These are phyloP conservation scores for Penicillium sp. DNA, from an alignment of 2,329 filamentous ascomycete species.

Conservation along the genomic window DNA sequence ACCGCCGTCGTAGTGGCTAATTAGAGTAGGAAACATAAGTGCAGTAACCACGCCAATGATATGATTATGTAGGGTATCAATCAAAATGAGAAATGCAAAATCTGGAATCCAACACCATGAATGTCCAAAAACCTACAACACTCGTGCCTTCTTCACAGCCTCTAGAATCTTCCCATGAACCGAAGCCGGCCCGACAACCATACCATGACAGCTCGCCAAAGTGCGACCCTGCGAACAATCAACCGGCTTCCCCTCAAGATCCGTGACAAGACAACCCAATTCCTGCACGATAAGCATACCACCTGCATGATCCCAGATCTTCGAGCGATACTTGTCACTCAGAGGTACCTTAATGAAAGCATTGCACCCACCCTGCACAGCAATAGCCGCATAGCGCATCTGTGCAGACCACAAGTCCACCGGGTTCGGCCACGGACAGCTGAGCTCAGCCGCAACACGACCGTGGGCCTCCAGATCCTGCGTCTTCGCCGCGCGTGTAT, in stretches of 20 bases:
- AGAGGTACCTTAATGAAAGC: constrained; percentile 51
- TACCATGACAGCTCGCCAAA: constrained; percentile 41
- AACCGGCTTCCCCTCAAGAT: constrained; percentile 51
- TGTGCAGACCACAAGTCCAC: constrained; percentile 55
- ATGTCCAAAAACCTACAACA: constrained; percentile 8
- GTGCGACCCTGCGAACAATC: constrained; percentile 48
- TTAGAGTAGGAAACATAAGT: not conserved
- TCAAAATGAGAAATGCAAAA: not conserved
- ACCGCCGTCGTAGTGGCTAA: not conserved
- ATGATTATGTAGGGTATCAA: constrained; percentile 13
- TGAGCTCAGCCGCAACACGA: constrained; percentile 41
- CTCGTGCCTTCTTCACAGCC: constrained; percentile 27
- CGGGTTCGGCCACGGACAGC: constrained; percentile 47
- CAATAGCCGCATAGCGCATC: constrained; percentile 55
- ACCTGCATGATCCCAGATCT: constrained; percentile 58
- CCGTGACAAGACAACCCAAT: constrained; percentile 51
- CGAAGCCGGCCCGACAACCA: constrained; percentile 42
- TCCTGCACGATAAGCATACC: constrained; percentile 54
- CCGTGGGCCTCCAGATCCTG: constrained; percentile 42
- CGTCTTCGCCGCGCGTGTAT: constrained; percentile 40
- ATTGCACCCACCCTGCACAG: constrained; percentile 49
- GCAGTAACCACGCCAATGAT: constrained; percentile 9
- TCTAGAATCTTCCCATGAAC: constrained; percentile 36
- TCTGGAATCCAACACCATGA: not conserved
- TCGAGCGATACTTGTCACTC: constrained; percentile 45